Evolutionary conservation across 257 asterid genomes (phyloP).

Genomic region (Nicotiana undulata): DNA sequence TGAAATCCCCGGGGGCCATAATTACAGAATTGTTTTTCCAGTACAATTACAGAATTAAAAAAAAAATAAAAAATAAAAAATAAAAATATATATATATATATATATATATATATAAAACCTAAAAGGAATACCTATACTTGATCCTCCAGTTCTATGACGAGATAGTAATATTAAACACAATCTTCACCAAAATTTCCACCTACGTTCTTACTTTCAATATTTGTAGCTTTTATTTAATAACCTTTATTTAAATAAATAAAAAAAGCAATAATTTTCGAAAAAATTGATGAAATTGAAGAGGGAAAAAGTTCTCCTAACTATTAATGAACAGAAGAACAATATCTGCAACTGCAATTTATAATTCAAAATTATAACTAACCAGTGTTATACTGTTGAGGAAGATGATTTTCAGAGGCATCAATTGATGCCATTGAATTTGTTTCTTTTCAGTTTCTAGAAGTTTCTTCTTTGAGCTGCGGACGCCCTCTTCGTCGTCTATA

Average conservation of each 20-base stretch:
- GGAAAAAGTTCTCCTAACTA: not conserved
- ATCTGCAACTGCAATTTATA: not conserved
- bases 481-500: not conserved
- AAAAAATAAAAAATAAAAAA: no score
- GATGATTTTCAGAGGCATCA: not conserved
- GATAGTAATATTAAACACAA: not conserved
- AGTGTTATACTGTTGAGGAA: not conserved
- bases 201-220: not conserved
- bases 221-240: not conserved
- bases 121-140: not conserved
- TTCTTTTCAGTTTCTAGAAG: not conserved
- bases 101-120: not conserved
- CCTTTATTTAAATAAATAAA: not conserved
- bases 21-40: no score
- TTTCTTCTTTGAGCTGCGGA: not conserved
- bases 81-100: no score
- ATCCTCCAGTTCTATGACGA: not conserved
- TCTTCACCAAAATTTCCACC: not conserved
- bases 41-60: no score
- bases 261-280: not conserved
- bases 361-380: not conserved
- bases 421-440: not conserved
- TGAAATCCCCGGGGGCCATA: no score
- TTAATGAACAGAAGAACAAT: not conserved
- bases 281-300: not conserved